phyloP scores from a whole-genome alignment of 495 filamentous ascomycete species.

The Xylaria bambusicola region DNA sequence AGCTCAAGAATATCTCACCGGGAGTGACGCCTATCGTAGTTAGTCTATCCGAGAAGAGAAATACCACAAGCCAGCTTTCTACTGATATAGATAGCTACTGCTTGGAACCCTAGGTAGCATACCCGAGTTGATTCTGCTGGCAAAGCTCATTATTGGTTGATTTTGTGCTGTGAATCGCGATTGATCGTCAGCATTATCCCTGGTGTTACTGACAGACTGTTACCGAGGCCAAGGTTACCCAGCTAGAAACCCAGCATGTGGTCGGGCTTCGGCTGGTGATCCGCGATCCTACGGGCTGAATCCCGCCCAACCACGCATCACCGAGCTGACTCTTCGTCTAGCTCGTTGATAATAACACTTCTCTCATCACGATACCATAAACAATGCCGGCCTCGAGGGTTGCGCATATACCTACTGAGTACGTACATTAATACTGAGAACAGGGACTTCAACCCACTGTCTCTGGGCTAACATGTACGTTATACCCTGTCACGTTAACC shows the following conservation, averaged over 20 bases:
- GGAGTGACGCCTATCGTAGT: neutral
- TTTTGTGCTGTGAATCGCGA: neutral
- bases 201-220: neutral
- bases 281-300: constrained; percentile 7
- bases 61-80: neutral
- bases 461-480: too few species aligned
- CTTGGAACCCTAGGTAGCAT: too few species aligned
- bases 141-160: neutral
- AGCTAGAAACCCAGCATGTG: neutral
- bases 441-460: neutral
- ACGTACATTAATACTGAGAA: too few species aligned
- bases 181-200: neutral
- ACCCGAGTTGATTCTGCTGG: neutral
- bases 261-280: constrained; percentile 6
- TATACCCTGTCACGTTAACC: too few species aligned
- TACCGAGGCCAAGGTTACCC: neutral
- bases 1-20: neutral
- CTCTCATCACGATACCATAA: neutral
- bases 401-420: too few species aligned
- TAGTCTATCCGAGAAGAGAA: neutral
- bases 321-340: neutral
- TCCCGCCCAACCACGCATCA: neutral
- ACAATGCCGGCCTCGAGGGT: too few species aligned
- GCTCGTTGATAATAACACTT: neutral
- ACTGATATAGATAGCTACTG: too few species aligned